Evolutionary conservation across 148 eudicot genomes (phyloP).

Genomic region (Drosera capensis): DNA sequence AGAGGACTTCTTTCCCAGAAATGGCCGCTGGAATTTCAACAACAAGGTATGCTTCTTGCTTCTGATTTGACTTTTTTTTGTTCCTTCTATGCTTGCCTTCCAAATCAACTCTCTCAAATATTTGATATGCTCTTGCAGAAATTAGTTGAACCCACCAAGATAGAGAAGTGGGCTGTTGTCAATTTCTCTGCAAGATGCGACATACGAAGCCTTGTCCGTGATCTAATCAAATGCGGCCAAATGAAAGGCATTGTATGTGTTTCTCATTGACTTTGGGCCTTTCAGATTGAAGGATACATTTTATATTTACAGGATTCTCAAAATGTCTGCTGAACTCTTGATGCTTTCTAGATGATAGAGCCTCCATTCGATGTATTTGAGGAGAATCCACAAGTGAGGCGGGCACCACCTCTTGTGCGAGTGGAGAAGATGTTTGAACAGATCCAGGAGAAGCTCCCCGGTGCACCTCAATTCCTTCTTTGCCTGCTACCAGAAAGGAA

Average conservation of each 20-base stretch:
- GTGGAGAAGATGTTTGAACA: constrained; percentile 31
- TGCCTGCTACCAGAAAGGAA: constrained; percentile 34
- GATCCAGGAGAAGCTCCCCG: constrained; percentile 23
- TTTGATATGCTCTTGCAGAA: constrained; percentile 8
- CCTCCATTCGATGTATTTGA: constrained; percentile 19
- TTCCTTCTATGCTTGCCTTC: not conserved
- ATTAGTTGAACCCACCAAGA: constrained; percentile 11
- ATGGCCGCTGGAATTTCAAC: constrained; percentile 91
- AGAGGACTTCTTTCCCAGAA: constrained; percentile 72
- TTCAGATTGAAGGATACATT: too few relatives aligned
- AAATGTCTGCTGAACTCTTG: not conserved
- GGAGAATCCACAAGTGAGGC: constrained; percentile 19
- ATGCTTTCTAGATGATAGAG: constrained; percentile 11
- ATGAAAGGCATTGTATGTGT: constrained; percentile 26
- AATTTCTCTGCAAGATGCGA: constrained; percentile 30
- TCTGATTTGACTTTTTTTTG: not conserved
- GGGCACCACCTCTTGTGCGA: constrained; percentile 26
- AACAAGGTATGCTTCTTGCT: constrained; percentile 41
- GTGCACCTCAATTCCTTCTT: constrained; percentile 18
- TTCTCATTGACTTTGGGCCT: too few relatives aligned
- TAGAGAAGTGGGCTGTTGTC: constrained; percentile 19
- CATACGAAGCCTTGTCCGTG: constrained; percentile 6
- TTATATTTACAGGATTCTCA: not conserved
- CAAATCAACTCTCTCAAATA: not conserved
- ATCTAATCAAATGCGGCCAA: constrained; percentile 19